Base-by-base conservation (phyloP, 176 grass and related monocot genomes). In the Echinochloa phyllopogon region DNA sequence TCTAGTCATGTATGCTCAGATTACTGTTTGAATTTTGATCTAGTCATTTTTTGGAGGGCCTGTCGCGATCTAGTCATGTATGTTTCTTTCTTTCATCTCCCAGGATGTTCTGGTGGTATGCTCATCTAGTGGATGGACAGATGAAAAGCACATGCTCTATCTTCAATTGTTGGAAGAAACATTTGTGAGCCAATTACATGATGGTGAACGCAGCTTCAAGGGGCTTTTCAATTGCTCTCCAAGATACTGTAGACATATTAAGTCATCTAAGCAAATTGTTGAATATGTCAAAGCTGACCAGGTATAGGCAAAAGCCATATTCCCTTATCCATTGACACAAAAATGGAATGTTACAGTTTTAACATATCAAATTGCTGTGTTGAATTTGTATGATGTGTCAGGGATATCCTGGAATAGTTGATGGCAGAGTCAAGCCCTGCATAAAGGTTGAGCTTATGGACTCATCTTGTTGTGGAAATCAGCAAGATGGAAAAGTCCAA, bases 71-170 rank as follows among this genome's bases (percentile, higher is more conserved):
- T 33, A 33, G 29, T 33, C 29, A 33, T 33, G 29, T 33, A 33
- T 33, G 55, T 27, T 65, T 85, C 9, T 55, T 86, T 52, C 80
- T 52, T 62, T 84, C 69, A 5, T 63, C 3, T 77, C 53, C 53
- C 91, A 99, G 93, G 86, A 76, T 37, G 44, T 78, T 69, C 24
- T 62, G 25, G 82, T 81, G 65, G 76, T 81, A 48, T 85, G 83
- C 61, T 87, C 87, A 8, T 90, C 89, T 51, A 86, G 72, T 59
- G 88, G 90, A 69, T 99, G 96, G 93, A 99, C 89, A 38, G 81
- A 99, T 82, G 89, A 92, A 80, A 99, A 91, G 68, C 96, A 99
- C 80, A 89, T 67, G 85, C 81, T 87, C 15, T 99, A 96, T 90
- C 91, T 99, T 16, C 85, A 60, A 69, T 88, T 89, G 47, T 45